phyloP scores from a whole-genome alignment of 306 rosid species.

The Sicyos baderoa region DNA sequence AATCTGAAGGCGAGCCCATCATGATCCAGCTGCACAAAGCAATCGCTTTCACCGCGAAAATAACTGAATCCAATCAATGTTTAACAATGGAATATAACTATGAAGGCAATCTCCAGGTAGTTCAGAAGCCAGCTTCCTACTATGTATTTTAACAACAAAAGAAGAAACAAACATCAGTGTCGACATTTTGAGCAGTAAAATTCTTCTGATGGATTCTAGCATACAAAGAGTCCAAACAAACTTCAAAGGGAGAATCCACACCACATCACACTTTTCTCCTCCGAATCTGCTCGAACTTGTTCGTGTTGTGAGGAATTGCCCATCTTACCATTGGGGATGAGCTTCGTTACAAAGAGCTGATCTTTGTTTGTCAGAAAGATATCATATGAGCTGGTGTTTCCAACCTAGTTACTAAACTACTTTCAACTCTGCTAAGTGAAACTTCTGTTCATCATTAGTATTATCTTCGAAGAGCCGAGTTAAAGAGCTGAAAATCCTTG shows the following conservation, averaged over 20 bases:
- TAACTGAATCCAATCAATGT: background rate
- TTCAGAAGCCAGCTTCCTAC: slow-evolving; percentile 3
- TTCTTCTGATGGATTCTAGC: background rate
- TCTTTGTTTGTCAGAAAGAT: background rate
- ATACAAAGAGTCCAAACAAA: too few species aligned
- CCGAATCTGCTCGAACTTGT: background rate
- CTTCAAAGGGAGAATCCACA: too few species aligned
- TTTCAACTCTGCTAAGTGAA: too few species aligned
- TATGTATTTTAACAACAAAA: background rate
- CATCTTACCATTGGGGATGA: background rate
- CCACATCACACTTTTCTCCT: background rate
- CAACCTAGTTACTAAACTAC: too few species aligned
- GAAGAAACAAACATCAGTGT: background rate
- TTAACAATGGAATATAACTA: background rate
- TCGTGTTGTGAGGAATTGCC: background rate
- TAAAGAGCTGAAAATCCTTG: too few species aligned
- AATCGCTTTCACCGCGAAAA: background rate
- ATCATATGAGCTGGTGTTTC: background rate
- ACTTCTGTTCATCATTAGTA: too few species aligned
- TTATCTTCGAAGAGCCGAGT: too few species aligned
- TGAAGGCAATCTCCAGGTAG: background rate
- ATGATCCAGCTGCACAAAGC: background rate
- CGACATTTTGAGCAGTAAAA: background rate
- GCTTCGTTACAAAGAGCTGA: background rate
- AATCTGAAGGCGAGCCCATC: background rate